Evolutionary conservation across 2,329 filamentous ascomycete genomes (phyloP).

Genomic region (Amauroascus verrucosus): DNA sequence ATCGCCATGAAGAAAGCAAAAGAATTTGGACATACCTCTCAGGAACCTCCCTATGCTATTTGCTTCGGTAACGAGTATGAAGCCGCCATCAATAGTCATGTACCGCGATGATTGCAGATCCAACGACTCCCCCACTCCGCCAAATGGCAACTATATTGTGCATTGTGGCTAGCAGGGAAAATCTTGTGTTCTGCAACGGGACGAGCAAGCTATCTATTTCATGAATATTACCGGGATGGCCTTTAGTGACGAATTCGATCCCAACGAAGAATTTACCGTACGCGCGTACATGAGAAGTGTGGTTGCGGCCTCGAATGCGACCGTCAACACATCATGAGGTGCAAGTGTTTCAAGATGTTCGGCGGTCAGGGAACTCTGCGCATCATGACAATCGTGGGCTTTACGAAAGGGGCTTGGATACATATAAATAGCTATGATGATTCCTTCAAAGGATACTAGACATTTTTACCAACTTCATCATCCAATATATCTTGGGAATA

Average conservation of each 20-base stretch:
- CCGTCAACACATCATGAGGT: neutral
- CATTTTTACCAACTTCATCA: too few species aligned
- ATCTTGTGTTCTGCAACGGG: neutral
- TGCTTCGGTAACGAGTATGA: too few species aligned
- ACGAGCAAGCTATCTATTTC: neutral
- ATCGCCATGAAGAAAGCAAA: too few species aligned
- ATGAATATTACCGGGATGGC: neutral
- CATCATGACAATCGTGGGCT: too few species aligned
- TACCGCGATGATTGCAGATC: neutral
- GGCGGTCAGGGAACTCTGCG: too few species aligned
- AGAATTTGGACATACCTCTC: too few species aligned
- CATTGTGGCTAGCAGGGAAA: neutral
- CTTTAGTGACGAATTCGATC: neutral
- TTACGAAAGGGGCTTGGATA: neutral
- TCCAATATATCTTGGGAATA: too few species aligned
- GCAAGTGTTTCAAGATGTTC: neutral
- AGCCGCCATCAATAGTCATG: too few species aligned
- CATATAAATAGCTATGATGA: neutral
- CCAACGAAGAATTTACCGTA: neutral
- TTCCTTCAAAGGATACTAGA: neutral
- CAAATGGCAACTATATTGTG: neutral
- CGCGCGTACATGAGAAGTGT: neutral
- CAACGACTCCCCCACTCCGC: neutral
- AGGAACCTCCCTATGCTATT: neutral
- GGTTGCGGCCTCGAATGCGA: neutral